Percentiles rank a stretch among this genome's conserved stretches.
Evolutionary conservation across 1,139 yeast species (phyloP).

Genomic region (Tardiomyces digboiensis): DNA sequence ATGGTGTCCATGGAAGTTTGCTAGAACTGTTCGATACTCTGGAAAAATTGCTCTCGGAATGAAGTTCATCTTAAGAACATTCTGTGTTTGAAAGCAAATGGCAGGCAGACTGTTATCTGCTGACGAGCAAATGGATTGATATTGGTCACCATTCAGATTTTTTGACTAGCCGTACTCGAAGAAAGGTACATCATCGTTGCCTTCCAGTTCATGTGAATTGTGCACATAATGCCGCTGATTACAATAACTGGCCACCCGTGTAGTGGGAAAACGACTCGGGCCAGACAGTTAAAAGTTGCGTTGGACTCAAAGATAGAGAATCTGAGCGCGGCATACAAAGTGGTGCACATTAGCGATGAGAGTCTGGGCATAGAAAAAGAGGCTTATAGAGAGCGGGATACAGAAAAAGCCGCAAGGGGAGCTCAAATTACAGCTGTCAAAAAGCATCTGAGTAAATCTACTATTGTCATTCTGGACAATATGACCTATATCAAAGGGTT

Average conservation of each 20-base stretch:
- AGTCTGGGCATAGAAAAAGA: slow-evolving; percentile 61
- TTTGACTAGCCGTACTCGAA: slow-evolving; percentile 3
- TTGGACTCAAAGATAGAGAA: slow-evolving; percentile 41
- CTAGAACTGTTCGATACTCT: slow-evolving; percentile 52
- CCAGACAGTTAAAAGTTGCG: slow-evolving; percentile 39
- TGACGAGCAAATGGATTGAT: slow-evolving; percentile 1
- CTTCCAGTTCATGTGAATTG: too few relatives aligned
- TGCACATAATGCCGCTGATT: slow-evolving; percentile 62
- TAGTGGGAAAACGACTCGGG: slow-evolving; percentile 76
- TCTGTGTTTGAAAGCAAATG: too few relatives aligned
- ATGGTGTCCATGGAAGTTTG: slow-evolving; percentile 92
- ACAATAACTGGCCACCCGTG: slow-evolving; percentile 79
- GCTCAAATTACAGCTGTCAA: slow-evolving; percentile 84
- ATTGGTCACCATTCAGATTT: slow-evolving; percentile 2
- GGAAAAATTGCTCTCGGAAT: slow-evolving; percentile 39
- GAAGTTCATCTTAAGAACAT: slow-evolving; percentile 8
- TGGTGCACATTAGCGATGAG: slow-evolving; percentile 71
- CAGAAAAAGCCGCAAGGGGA: slow-evolving; percentile 78
- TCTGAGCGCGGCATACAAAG: slow-evolving; percentile 43
- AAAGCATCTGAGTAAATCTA: slow-evolving; percentile 58
- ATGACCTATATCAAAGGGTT: slow-evolving; percentile 92
- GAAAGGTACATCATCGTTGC: slow-evolving; percentile 4
- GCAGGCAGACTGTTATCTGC: too few relatives aligned
- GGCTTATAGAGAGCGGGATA: slow-evolving; percentile 38
- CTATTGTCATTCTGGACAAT: slow-evolving; percentile 76